Evolutionary conservation across 306 rosid genomes (phyloP).

Genomic region (Corylus americana): DNA sequence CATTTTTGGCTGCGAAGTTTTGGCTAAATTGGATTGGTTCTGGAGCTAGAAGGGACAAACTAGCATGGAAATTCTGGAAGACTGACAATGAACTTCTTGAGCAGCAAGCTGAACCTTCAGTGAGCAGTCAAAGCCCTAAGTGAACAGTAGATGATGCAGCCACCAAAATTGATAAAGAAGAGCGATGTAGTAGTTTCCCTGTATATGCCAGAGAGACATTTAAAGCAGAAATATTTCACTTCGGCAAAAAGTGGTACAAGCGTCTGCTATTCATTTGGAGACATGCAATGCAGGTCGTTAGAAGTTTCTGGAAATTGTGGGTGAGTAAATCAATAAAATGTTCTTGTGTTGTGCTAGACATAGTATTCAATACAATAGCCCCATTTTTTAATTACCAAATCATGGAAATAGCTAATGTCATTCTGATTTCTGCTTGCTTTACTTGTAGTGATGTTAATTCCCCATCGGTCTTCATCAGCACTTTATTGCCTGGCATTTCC

Average conservation of each 20-base stretch:
- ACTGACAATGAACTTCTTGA: slow-evolving; percentile 63
- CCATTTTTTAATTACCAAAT: background rate
- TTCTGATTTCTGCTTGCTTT: slow-evolving; percentile 2
- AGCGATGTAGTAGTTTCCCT: slow-evolving; percentile 51
- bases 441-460: background rate
- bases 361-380: background rate
- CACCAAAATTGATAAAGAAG: slow-evolving; percentile 63
- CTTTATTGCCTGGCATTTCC: background rate
- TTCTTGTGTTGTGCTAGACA: background rate
- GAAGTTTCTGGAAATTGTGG: slow-evolving; percentile 74
- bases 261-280: slow-evolving; percentile 73
- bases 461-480: background rate
- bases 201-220: slow-evolving; percentile 71
- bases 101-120: slow-evolving; percentile 59
- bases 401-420: background rate
- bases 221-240: slow-evolving; percentile 64
- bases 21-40: slow-evolving; percentile 81
- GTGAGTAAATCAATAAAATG: slow-evolving; percentile 51
- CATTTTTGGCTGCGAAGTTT: slow-evolving; percentile 60
- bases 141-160: slow-evolving; percentile 52
- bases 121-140: slow-evolving; percentile 47
- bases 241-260: slow-evolving; percentile 75
- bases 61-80: slow-evolving; percentile 60
- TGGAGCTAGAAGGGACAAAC: slow-evolving; percentile 63
- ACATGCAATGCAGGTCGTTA: slow-evolving; percentile 52